Base-by-base conservation (phyloP, 495 filamentous ascomycete species). In the Aspergillus hancockii region DNA sequence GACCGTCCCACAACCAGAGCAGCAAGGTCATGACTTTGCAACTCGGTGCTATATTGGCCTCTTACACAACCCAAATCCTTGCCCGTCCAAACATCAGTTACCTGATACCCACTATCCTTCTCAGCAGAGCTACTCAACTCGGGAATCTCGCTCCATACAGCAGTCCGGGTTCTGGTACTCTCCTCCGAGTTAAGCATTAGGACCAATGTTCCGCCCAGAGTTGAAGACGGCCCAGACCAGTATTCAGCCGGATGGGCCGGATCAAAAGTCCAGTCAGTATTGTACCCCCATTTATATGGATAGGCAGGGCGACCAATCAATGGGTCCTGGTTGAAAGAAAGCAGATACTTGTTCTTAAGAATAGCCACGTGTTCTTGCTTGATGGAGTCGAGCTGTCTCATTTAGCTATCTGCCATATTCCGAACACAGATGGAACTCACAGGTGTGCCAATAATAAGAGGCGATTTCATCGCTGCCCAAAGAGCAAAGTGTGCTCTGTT, bases 221-320 rank as follows among this genome's bases (percentile, higher is more conserved):
- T 80, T 40, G 74, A 67, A 5, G 77, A 81, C 23, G 75, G 63
- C 0, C 87, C 87, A 0, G 75, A 76, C 77, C 83, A 88, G 63
- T 82, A 89, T 62, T 85, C 85, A 0, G 86, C 84, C 4, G 85
- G 85, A 50, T 81, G 76, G 0, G 67, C 75, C 0, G 79, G 69
- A 47, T 86, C 80, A 59, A 85, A 90, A 0, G 83, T 88, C 74
- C 80, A 86, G 59, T 88, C 81, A 0, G 77, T 66, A 40, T 86
- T 88, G 40, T 76, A 78, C 2, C 85, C 85, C 84, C 85, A 88
- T 65, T 88, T 88, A 57, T 85, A 89, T 1, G 86, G 86, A 65
- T 67, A 78, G 0, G 83, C 84, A 1, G 85, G 79, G 14, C 66
- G 67, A 4, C 84, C 85, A 47, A 73, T 58, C 3, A 74, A 51